Conservation (phyloP, 208 protist species). For the Paratrypanosoma confusum region DNA sequence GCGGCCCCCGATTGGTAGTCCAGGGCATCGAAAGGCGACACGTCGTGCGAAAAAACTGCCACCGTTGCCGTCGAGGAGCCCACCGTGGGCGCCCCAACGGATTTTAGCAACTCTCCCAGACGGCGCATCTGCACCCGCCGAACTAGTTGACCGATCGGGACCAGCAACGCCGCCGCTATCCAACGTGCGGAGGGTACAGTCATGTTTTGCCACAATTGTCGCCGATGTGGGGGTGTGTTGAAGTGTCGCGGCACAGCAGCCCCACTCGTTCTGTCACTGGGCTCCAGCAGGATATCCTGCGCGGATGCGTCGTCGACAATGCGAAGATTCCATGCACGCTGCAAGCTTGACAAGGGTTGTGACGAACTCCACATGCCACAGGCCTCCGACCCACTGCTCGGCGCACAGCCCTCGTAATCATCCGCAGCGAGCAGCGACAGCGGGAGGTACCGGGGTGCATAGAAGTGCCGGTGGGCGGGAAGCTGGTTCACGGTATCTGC, state of each 20-base stretch:
- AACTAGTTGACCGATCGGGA: constrained; percentile 54
- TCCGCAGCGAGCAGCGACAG: too few relatives aligned
- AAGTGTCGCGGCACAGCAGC: background rate
- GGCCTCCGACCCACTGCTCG: too few relatives aligned
- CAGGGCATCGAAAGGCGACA: too few relatives aligned
- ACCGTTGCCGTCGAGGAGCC: too few relatives aligned
- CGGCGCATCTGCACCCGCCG: constrained; percentile 56
- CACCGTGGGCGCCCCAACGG: background rate
- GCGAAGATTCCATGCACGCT: constrained; percentile 5
- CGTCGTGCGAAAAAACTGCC: too few relatives aligned
- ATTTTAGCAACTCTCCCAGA: constrained; percentile 19
- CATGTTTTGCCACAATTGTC: constrained; percentile 48
- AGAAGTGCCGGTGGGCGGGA: too few relatives aligned
- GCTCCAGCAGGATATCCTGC: constrained; percentile 10
- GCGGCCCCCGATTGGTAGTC: too few relatives aligned
- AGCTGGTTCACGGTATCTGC: too few relatives aligned
- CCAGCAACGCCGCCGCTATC: constrained; percentile 60
- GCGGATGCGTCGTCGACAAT: constrained; percentile 8
- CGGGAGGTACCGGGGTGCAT: too few relatives aligned
- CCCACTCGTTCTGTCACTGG: too few relatives aligned
- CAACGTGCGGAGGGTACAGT: constrained; percentile 65
- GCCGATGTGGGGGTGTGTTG: too few relatives aligned
- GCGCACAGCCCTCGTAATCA: too few relatives aligned
- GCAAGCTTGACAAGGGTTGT: background rate
- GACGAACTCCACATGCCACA: constrained; percentile 3